Conservation (phyloP, 352 stramenopile genomes). For the Hyaloperonospora brassicae region DNA sequence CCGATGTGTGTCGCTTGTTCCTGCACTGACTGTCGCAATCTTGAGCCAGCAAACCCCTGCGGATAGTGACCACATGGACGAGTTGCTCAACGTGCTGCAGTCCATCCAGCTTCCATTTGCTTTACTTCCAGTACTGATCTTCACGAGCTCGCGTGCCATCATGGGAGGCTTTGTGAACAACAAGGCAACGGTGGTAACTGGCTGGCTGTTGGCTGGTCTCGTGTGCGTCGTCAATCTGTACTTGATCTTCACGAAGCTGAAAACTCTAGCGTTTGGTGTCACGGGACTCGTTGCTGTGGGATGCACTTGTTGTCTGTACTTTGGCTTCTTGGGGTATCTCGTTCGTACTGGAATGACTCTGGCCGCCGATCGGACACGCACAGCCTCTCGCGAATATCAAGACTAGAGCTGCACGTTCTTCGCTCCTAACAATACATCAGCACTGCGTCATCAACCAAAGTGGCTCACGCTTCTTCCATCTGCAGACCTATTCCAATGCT, state of each 20-base stretch:
- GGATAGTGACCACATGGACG: constrained; percentile 82
- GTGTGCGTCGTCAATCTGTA: constrained; percentile 78
- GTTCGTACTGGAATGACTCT: constrained; percentile 36
- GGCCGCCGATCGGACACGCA: constrained; percentile 12
- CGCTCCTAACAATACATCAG: too few relatives aligned
- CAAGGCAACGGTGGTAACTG: constrained; percentile 31
- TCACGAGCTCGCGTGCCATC: constrained; percentile 64
- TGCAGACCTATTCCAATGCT: background rate
- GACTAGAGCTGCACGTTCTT: too few relatives aligned
- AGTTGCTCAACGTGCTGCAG: constrained; percentile 89
- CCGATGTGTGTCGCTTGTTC: constrained; percentile 87
- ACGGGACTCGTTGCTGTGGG: constrained; percentile 28
- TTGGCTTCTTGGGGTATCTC: constrained; percentile 68
- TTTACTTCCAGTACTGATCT: constrained; percentile 82
- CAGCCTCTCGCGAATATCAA: constrained; percentile 5
- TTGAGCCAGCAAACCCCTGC: constrained; percentile 72
- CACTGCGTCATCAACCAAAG: too few relatives aligned
- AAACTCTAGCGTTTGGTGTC: constrained; percentile 34
- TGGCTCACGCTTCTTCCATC: background rate
- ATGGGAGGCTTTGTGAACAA: constrained; percentile 81
- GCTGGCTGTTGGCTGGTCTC: constrained; percentile 49
- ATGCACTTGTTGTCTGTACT: constrained; percentile 42
- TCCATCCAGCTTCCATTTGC: constrained; percentile 90
- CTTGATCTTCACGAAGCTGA: constrained; percentile 60
- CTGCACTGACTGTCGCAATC: constrained; percentile 81